These are phyloP conservation scores for Suhomyces wounanorum DNA, from an alignment of 1,139 yeast genomes.

Conservation along the genomic window DNA sequence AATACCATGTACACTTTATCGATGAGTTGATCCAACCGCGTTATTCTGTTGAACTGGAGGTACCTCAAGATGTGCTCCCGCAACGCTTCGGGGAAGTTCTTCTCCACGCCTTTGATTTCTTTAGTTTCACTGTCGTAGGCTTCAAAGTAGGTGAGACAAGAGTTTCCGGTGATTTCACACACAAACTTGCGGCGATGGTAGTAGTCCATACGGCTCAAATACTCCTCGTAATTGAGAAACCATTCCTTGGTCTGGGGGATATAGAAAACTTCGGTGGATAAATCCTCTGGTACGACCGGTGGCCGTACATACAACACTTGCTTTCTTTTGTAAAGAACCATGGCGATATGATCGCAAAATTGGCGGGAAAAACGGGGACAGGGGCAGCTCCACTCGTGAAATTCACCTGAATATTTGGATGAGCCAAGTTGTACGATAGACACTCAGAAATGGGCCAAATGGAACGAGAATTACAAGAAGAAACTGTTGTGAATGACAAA, in stretches of 20 bases:
- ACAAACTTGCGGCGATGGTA: constrained; percentile 78
- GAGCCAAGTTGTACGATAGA: background rate
- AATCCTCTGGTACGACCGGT: constrained; percentile 55
- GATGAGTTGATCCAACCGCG: constrained; percentile 82
- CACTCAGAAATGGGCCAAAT: background rate
- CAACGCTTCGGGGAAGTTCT: constrained; percentile 84
- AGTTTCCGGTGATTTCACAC: constrained; percentile 94
- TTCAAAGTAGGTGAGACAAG: constrained; percentile 86
- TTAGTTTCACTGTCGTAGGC: constrained; percentile 76
- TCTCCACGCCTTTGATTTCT: constrained; percentile 72
- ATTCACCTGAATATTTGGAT: background rate
- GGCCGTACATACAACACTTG: constrained; percentile 62
- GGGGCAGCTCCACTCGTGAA: background rate
- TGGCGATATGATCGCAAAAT: constrained; percentile 13
- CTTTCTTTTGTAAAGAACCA: constrained; percentile 75
- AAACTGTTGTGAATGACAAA: background rate
- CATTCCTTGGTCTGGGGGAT: constrained; percentile 88
- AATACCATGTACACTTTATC: constrained; percentile 79
- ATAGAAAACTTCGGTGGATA: constrained; percentile 63
- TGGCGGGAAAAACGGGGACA: background rate
- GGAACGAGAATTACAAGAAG: background rate
- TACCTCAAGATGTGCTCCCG: constrained; percentile 87
- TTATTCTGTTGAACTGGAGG: constrained; percentile 79
- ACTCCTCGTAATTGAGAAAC: constrained; percentile 76
- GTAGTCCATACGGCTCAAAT: constrained; percentile 67